phyloP scores from a whole-genome alignment of 2,329 filamentous ascomycete species.

The Trichocomaceae sp. region DNA sequence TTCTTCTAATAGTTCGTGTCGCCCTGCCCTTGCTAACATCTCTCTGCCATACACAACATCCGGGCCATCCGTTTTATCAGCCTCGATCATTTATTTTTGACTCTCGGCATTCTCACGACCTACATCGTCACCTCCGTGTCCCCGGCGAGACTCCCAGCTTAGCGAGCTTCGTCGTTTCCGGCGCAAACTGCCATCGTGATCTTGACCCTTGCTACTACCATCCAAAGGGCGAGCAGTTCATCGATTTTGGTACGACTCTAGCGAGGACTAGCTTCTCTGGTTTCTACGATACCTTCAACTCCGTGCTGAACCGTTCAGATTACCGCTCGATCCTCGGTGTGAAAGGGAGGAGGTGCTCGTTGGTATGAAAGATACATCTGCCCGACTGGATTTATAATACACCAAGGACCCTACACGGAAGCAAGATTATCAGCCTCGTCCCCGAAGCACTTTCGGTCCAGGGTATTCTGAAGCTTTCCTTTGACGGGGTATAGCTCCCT shows the following conservation, averaged over 20 bases:
- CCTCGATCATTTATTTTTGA: background rate
- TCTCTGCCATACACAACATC: background rate
- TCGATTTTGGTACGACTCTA: background rate
- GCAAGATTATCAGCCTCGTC: background rate
- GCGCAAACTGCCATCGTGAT: background rate
- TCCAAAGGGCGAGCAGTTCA: background rate
- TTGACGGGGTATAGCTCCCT: background rate
- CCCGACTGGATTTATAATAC: background rate
- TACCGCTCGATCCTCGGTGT: background rate
- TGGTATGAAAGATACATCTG: slow-evolving; percentile 3
- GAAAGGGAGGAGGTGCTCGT: background rate
- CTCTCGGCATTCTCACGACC: background rate
- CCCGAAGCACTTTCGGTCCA: background rate
- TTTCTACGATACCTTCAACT: background rate
- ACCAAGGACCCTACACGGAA: background rate
- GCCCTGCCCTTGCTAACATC: background rate
- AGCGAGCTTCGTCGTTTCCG: background rate
- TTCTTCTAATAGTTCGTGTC: background rate
- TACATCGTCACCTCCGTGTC: background rate
- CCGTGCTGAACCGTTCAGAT: background rate
- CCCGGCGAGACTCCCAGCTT: background rate
- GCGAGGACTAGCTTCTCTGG: background rate
- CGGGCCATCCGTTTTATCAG: background rate
- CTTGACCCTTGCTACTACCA: background rate
- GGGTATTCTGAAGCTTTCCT: background rate